Evolutionary conservation across 139 green algal genomes (phyloP).

Genomic region (Nannochloris sp.): DNA sequence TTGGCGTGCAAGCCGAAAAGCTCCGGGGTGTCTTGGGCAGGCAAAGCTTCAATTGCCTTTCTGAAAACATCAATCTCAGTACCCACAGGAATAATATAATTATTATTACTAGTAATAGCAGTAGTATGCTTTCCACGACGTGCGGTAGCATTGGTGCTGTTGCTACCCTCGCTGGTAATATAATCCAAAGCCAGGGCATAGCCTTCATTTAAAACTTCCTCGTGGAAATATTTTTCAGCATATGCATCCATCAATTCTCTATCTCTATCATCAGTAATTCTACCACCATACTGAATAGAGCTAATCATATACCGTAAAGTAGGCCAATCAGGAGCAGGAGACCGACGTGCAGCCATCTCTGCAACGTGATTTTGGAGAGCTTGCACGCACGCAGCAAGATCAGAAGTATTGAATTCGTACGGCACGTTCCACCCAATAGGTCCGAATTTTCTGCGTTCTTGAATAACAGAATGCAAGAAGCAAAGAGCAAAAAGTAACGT

Average conservation of each 20-base stretch:
- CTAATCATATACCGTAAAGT: slow-evolving; percentile 88
- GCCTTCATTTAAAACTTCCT: slow-evolving; percentile 25
- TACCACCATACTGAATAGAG: slow-evolving; percentile 89
- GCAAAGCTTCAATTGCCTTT: slow-evolving; percentile 71
- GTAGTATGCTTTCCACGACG: too few relatives aligned
- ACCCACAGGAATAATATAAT: too few relatives aligned
- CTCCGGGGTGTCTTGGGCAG: slow-evolving; percentile 74
- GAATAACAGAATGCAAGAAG: slow-evolving; percentile 84
- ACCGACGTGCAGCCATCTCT: slow-evolving; percentile 87
- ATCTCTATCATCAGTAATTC: slow-evolving; percentile 95
- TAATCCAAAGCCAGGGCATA: slow-evolving; percentile 40
- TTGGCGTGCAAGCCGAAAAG: slow-evolving; percentile 93
- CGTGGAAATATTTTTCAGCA: slow-evolving; percentile 67
- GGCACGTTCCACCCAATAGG: slow-evolving; percentile 94
- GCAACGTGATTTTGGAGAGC: slow-evolving; percentile 79
- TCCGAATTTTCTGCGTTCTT: slow-evolving; percentile 92
- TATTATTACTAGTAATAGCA: too few relatives aligned
- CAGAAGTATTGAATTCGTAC: slow-evolving; percentile 92
- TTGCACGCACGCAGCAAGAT: slow-evolving; percentile 79
- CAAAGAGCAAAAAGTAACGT: slow-evolving; percentile 89
- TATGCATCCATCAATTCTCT: slow-evolving; percentile 85
- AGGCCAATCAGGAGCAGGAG: slow-evolving; percentile 36
- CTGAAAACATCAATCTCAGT: slow-evolving; percentile 78
- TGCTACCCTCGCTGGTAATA: too few relatives aligned
- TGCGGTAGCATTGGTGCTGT: too few relatives aligned